A percentile compares a stretch with the other conserved stretches of the same genome.
Evolutionary conservation across 75 land plant genomes (phyloP).

Genomic region (Adiantum capillusveneris): DNA sequence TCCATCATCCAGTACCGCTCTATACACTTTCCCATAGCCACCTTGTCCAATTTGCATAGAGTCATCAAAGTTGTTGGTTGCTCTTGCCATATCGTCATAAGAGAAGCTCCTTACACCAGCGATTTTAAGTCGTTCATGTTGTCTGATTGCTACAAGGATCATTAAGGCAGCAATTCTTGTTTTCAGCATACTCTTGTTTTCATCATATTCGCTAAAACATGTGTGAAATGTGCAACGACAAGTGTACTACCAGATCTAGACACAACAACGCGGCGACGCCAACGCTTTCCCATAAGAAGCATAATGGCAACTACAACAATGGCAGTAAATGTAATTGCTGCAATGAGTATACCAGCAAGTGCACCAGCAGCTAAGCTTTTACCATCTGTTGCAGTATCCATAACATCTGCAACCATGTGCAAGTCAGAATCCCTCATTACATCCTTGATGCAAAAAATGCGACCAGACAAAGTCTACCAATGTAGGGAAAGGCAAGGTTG

Average conservation of each 20-base stretch:
- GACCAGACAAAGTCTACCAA: conserved; percentile 10
- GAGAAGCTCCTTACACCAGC: conserved; percentile 57
- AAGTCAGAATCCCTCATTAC: neutral
- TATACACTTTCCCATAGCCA: conserved; percentile 87
- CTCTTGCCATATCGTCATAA: conserved; percentile 53
- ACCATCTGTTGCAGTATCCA: neutral
- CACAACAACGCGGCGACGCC: too few species aligned
- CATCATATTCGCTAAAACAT: too few species aligned
- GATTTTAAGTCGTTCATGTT: neutral
- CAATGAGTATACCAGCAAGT: neutral
- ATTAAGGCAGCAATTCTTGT: neutral
- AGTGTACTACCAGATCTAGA: too few species aligned
- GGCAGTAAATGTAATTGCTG: neutral
- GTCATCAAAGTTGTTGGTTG: conserved; percentile 55
- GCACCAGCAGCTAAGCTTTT: too few species aligned
- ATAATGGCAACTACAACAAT: neutral
- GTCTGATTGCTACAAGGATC: neutral
- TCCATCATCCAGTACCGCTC: conserved; percentile 47
- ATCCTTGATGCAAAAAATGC: neutral
- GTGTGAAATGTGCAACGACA: too few species aligned
- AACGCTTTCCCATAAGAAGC: too few species aligned
- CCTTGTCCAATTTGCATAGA: conserved; percentile 65
- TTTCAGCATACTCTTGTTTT: too few species aligned
- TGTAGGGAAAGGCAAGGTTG: conserved; percentile 23
- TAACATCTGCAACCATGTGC: neutral